A percentile compares a stretch with the other conserved stretches of the same genome.
These are phyloP conservation scores for Coemansia guatemalensis DNA, from an alignment of 192 early-diverging fungal species.

Conservation along the genomic window DNA sequence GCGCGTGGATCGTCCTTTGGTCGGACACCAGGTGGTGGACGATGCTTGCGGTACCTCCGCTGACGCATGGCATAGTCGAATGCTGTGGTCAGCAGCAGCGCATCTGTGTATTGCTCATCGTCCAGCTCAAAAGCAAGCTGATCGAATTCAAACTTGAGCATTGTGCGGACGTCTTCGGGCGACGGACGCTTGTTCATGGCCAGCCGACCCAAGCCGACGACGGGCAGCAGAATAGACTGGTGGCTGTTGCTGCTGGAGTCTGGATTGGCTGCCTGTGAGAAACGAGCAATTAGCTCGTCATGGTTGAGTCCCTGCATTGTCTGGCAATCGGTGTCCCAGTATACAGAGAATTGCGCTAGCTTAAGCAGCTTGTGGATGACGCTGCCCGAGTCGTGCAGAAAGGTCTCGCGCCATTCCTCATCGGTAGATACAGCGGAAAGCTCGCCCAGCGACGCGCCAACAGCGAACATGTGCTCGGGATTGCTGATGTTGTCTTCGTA, in stretches of 20 bases:
- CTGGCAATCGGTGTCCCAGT: constrained; percentile 82
- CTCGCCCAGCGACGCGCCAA: constrained; percentile 85
- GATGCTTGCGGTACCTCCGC: constrained; percentile 82
- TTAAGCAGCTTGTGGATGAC: constrained; percentile 83
- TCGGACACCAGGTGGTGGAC: constrained; percentile 77
- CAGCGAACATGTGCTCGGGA: constrained; percentile 77
- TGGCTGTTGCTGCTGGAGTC: constrained; percentile 20
- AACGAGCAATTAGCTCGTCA: constrained; percentile 41
- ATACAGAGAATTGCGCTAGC: constrained; percentile 74
- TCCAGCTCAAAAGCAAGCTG: constrained; percentile 90
- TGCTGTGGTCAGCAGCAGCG: constrained; percentile 72
- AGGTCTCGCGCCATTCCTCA: constrained; percentile 76
- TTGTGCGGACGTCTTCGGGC: constrained; percentile 58
- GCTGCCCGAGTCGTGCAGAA: constrained; percentile 74
- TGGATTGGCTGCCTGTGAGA: constrained; percentile 18
- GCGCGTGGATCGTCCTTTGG: constrained; percentile 80
- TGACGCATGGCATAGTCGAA: constrained; percentile 81
- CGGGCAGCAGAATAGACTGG: constrained; percentile 89
- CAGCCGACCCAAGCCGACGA: constrained; percentile 83
- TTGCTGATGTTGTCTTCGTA: constrained; percentile 89
- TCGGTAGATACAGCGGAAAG: constrained; percentile 92
- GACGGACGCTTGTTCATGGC: constrained; percentile 69
- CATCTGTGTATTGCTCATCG: constrained; percentile 84
- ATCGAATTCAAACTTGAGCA: constrained; percentile 79
- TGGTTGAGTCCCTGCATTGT: constrained; percentile 59